A percentile compares a stretch with the other conserved stretches of the same genome.
Evolutionary conservation across 163 green algal genomes (phyloP).

Genomic region (Smithsoniella earleae): DNA sequence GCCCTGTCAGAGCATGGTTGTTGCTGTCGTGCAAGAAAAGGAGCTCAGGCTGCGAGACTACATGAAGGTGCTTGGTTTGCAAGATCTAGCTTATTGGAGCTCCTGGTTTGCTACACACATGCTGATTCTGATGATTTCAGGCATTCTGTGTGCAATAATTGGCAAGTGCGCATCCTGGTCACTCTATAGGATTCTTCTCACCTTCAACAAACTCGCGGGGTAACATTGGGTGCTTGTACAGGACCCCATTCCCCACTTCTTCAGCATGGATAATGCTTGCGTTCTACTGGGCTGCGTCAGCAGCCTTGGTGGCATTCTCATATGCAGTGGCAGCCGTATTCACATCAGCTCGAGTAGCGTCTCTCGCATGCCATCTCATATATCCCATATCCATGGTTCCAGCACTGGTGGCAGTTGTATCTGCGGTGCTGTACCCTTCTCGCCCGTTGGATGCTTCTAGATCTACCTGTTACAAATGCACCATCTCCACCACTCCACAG

Average conservation of each 20-base stretch:
- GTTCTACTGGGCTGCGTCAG: slow-evolving; percentile 63
- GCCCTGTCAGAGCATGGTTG: slow-evolving; percentile 37
- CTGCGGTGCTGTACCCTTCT: background rate
- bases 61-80: slow-evolving; percentile 68
- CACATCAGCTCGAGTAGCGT: slow-evolving; percentile 48
- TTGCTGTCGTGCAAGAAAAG: slow-evolving; percentile 72
- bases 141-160: slow-evolving; percentile 52
- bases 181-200: too few relatives aligned
- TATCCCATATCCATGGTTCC: slow-evolving; percentile 65
- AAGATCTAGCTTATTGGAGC: slow-evolving; percentile 63
- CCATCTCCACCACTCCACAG: too few relatives aligned
- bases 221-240: too few relatives aligned
- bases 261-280: slow-evolving; percentile 48
- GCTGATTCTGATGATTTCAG: slow-evolving; percentile 47
- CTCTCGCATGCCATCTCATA: slow-evolving; percentile 46
- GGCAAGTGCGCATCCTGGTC: slow-evolving; percentile 40
- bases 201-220: too few relatives aligned
- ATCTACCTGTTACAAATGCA: too few relatives aligned
- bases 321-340: slow-evolving; percentile 71
- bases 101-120: slow-evolving; percentile 69
- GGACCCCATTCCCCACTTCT: slow-evolving; percentile 53
- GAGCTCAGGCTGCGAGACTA: slow-evolving; percentile 76
- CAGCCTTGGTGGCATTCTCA: slow-evolving; percentile 54
- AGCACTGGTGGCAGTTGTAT: slow-evolving; percentile 30
- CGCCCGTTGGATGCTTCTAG: too few relatives aligned